These are phyloP conservation scores for Arachnopeziza araneosa DNA, from an alignment of 2,329 filamentous ascomycete genomes.

Conservation along the genomic window DNA sequence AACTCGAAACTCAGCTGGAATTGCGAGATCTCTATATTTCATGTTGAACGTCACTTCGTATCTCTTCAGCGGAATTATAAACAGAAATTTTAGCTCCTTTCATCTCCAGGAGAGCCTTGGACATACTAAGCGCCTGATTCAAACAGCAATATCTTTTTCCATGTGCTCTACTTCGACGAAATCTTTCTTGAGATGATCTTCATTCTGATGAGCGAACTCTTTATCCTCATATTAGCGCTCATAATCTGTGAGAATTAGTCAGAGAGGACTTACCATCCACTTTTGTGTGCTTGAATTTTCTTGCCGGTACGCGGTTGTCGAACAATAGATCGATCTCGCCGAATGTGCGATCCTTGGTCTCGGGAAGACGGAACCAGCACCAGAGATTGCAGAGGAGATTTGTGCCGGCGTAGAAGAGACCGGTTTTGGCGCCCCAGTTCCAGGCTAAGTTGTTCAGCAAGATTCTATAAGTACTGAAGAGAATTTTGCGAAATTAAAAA, in stretches of 20 bases:
- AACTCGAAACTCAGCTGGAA: too few species aligned
- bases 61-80: too few species aligned
- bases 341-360: conserved; percentile 72
- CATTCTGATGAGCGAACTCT: not conserved
- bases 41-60: too few species aligned
- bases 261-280: not conserved
- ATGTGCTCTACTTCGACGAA: not conserved
- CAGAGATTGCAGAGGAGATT: conserved; percentile 79
- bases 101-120: too few species aligned
- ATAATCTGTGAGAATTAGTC: not conserved
- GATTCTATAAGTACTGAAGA: not conserved
- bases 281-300: conserved; percentile 4
- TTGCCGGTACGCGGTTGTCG: conserved; percentile 38
- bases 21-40: too few species aligned
- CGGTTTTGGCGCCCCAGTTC: conserved; percentile 80
- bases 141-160: not conserved
- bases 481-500: not conserved
- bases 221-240: not conserved
- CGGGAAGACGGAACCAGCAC: conserved; percentile 75
- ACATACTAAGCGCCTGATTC: not conserved
- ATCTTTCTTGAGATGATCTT: not conserved
- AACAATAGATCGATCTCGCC: conserved; percentile 80
- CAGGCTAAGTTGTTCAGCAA: conserved; percentile 38
- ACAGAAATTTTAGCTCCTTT: too few species aligned
- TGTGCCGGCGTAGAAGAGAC: conserved; percentile 81